A percentile compares a stretch with the other conserved stretches of the same genome.
These are phyloP conservation scores for Rhynchosporium secalis DNA, from an alignment of 2,329 filamentous ascomycete genomes.

Conservation along the genomic window DNA sequence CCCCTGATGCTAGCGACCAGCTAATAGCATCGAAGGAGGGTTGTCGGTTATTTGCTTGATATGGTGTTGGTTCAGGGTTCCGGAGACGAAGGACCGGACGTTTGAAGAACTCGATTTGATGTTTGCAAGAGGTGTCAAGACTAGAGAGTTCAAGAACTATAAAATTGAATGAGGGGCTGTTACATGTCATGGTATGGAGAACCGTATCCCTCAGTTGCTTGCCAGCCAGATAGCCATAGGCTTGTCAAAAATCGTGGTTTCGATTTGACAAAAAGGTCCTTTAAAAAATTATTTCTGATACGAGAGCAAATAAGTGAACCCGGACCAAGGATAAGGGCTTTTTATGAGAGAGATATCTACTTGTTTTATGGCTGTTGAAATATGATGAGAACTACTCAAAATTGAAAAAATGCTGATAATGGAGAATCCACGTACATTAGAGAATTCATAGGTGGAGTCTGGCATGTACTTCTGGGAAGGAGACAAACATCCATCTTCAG, in stretches of 20 bases:
- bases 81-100: slow-evolving; percentile 47
- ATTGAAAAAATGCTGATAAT: background rate
- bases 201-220: too few species aligned
- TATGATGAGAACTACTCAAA: background rate
- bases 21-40: slow-evolving; percentile 37
- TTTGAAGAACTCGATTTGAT: slow-evolving; percentile 50
- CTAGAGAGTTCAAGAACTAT: slow-evolving; percentile 39
- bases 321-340: slow-evolving; percentile 27
- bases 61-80: slow-evolving; percentile 45
- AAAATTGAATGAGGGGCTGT: slow-evolving; percentile 20
- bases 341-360: slow-evolving; percentile 7
- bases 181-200: background rate
- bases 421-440: background rate
- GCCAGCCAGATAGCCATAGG: too few species aligned
- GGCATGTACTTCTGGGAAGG: background rate
- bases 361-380: slow-evolving; percentile 18
- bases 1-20: background rate
- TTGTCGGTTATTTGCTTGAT: slow-evolving; percentile 44
- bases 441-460: too few species aligned
- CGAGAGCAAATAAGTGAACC: slow-evolving; percentile 27
- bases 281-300: slow-evolving; percentile 26
- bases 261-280: slow-evolving; percentile 28
- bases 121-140: slow-evolving; percentile 43
- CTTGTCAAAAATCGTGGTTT: slow-evolving; percentile 15
- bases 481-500: background rate